Evolutionary conservation across 345 rosid genomes (phyloP).

Genomic region (Clausena lansium): DNA sequence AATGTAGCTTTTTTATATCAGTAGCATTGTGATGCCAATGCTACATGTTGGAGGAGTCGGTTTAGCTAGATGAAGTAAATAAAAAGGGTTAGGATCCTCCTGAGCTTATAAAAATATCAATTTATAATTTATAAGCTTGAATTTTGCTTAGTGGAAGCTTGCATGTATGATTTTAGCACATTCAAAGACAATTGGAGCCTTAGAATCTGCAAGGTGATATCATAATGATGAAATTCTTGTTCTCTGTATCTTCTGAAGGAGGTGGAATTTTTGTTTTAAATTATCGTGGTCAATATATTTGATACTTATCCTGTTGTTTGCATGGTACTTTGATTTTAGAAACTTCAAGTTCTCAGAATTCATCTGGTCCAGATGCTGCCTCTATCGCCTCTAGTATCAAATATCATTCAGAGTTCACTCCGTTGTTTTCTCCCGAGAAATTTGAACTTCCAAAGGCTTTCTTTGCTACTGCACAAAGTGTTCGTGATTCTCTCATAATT

Average conservation of each 20-base stretch:
- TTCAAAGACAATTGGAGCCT: neutral
- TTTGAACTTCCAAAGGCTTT: slow-evolving; percentile 68
- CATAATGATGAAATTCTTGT: neutral
- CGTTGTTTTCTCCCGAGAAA: slow-evolving; percentile 58
- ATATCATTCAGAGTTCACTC: slow-evolving; percentile 74
- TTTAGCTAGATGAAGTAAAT: neutral
- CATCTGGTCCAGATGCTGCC: slow-evolving; percentile 46
- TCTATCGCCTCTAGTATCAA: slow-evolving; percentile 61
- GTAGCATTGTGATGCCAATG: neutral
- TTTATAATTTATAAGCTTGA: neutral
- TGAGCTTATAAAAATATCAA: no score
- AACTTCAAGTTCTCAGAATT: slow-evolving; percentile 17
- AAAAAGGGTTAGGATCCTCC: neutral
- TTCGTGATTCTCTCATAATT: slow-evolving; percentile 58
- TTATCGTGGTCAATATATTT: neutral
- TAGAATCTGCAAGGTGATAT: neutral
- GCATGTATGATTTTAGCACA: neutral
- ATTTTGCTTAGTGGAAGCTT: neutral
- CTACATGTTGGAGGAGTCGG: neutral
- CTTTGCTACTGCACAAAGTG: slow-evolving; percentile 75
- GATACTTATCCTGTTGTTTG: neutral
- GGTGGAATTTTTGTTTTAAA: neutral
- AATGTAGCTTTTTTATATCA: neutral
- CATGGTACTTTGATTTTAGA: slow-evolving; percentile 25
- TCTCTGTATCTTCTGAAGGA: neutral